These are phyloP conservation scores for Adiantum capillusveneris DNA, from an alignment of 75 land plant species.

Conservation along the genomic window DNA sequence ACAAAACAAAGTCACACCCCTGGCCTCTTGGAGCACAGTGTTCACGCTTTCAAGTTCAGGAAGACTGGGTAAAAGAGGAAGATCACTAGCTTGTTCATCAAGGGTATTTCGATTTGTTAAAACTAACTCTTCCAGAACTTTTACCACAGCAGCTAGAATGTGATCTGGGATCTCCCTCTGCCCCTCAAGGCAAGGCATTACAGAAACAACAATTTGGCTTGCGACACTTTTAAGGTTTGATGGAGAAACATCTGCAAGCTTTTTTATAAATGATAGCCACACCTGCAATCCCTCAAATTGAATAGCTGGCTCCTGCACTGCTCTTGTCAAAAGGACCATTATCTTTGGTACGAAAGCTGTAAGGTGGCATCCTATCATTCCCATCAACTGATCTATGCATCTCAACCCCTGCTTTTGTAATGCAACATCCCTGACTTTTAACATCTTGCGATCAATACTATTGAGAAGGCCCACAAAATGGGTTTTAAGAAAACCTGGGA, in stretches of 20 bases:
- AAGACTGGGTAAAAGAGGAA: constrained; percentile 79
- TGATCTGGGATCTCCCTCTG: constrained; percentile 38
- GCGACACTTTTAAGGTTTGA: constrained; percentile 84
- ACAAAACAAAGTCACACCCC: constrained; percentile 60
- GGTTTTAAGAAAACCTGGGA: constrained; percentile 71
- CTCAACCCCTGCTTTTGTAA: constrained; percentile 72
- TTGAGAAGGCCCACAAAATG: constrained; percentile 95
- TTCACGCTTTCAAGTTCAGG: constrained; percentile 61
- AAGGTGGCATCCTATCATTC: constrained; percentile 89
- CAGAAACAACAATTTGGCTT: constrained; percentile 90
- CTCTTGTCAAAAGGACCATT: constrained; percentile 89
- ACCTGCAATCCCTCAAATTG: constrained; percentile 65
- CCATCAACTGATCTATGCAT: constrained; percentile 74
- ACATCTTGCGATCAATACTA: constrained; percentile 89
- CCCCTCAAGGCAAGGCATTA: constrained; percentile 83
- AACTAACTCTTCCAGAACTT: constrained; percentile 75
- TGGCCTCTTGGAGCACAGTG: constrained; percentile 63
- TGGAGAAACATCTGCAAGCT: constrained; percentile 64
- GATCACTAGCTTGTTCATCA: constrained; percentile 65
- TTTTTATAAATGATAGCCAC: constrained; percentile 78
- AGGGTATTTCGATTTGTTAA: constrained; percentile 47
- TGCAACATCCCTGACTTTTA: constrained; percentile 53
- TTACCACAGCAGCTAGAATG: constrained; percentile 48
- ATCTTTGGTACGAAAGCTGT: constrained; percentile 92
- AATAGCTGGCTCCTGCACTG: constrained; percentile 67